Conservation (phyloP, 2,329 filamentous ascomycete species). For the Arthrocladium fulminans region DNA sequence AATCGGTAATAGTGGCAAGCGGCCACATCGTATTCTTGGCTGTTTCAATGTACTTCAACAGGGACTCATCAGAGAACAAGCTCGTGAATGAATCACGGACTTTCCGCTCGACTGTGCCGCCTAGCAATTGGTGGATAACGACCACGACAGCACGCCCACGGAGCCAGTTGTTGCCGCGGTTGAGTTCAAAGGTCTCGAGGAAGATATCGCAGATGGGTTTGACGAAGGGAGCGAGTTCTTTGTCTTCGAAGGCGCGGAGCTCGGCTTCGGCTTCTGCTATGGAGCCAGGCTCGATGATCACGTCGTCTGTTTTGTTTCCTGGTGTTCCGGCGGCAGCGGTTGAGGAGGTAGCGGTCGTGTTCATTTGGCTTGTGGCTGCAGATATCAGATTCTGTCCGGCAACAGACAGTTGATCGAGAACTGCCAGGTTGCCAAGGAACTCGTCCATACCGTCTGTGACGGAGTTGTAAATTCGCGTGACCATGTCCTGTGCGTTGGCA, state of each 20-base stretch:
- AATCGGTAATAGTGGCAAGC: conserved; percentile 37
- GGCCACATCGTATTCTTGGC: conserved; percentile 79
- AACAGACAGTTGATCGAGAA: conserved; percentile 85
- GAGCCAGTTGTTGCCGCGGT: conserved; percentile 93
- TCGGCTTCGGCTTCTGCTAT: conserved; percentile 81
- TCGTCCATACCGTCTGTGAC: conserved; percentile 98
- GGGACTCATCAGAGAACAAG: conserved; percentile 65
- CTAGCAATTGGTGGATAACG: conserved; percentile 87
- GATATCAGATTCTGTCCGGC: conserved; percentile 75
- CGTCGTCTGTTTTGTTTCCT: conserved; percentile 5
- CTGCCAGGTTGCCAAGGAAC: conserved; percentile 89
- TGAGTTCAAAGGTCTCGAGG: conserved; percentile 88
- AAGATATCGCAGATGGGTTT: conserved; percentile 98
- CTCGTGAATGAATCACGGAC: conserved; percentile 73
- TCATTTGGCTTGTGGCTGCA: conserved; percentile 44
- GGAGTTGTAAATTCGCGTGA: conserved; percentile 89
- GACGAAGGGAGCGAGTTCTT: conserved; percentile 86
- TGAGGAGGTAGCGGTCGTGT: conserved; percentile 20
- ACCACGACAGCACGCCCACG: conserved; percentile 92
- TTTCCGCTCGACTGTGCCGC: conserved; percentile 92
- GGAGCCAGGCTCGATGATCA: conserved; percentile 40
- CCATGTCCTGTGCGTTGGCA: conserved; percentile 68
- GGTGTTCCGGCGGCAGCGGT: not conserved
- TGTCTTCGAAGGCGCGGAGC: conserved; percentile 82
- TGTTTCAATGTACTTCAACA: conserved; percentile 65